Base-by-base conservation (phyloP, 2,329 filamentous ascomycete species). In the Penicillium janthinellum region DNA sequence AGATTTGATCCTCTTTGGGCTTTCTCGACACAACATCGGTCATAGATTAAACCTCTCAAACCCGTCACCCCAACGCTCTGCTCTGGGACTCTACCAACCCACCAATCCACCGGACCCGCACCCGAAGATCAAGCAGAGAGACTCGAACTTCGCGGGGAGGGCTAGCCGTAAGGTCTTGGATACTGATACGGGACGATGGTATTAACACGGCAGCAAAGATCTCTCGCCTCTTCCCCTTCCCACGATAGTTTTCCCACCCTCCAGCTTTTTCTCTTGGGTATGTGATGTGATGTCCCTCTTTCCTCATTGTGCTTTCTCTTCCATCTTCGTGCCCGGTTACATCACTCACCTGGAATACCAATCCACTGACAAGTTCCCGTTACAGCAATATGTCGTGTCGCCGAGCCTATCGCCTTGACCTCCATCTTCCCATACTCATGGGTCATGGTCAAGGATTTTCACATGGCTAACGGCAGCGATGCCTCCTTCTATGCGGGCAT, bases 361-460 rank as follows among this genome's bases (percentile, higher is more conserved):
- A 28, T 48, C 25, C 17, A 17, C 38, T 8, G 25, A 39, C 31
- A 38, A 12, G 25, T 69, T 44, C 34, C 58, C 20, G n/a, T 31
- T 28, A 31, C 69, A 96, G 92, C 92, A 75, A 91, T 96, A 82
- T 93, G 96, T 73, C 91, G 93, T 64, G 86, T 97, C 67, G 91
- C 92, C 55, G 93, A 97, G 77, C 93, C 93, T 22, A 94, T 97
- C 69, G 92, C 93, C 53, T 85, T 97, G 64, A 96, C 92, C 1
- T 95, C 91, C 71, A 95, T 96, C 76, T 96, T 94, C 70, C 93
- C 93, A 20, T 97, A 96, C 76, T 91, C 91, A 61, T 96, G 90
- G 90, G 85, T 89, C 61, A 87, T 94, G 67, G 88, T 94, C 66
- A 90, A 90, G 76, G 83, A 87, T 67, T 92, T 92, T 76, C 72